Conservation (phyloP, 768 basidiomycete genomes). For the Guyanaporus albipodus region DNA sequence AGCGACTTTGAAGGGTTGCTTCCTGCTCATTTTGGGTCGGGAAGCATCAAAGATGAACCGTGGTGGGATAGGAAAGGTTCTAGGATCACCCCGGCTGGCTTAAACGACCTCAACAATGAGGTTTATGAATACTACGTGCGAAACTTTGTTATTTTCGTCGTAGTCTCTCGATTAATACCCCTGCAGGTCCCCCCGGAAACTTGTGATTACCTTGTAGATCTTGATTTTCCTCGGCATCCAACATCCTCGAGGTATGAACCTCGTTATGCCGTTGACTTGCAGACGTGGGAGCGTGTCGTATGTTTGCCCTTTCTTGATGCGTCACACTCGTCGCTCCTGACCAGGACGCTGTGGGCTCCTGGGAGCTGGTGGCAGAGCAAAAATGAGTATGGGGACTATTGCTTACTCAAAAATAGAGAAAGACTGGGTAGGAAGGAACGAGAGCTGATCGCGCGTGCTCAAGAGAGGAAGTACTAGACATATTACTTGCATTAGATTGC, state of each 20-base stretch:
- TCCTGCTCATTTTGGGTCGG: conserved; percentile 69
- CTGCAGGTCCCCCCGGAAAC: conserved; percentile 59
- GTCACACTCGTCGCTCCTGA: conserved; percentile 63
- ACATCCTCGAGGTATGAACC: conserved; percentile 59
- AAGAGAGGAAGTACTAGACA: conserved; percentile 9
- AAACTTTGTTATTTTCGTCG: conserved; percentile 6
- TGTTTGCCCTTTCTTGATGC: conserved; percentile 87
- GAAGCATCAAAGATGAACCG: conserved; percentile 24
- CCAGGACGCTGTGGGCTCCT: conserved; percentile 80
- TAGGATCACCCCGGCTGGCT: conserved; percentile 50
- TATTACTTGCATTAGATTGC: conserved; percentile 1
- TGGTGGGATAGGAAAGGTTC: conserved; percentile 52
- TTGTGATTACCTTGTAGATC: conserved; percentile 90
- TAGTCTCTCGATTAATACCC: conserved; percentile 4
- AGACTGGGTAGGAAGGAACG: conserved; percentile 26
- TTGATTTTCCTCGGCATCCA: conserved; percentile 77
- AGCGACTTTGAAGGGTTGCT: conserved; percentile 88
- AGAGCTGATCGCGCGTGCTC: conserved; percentile 8
- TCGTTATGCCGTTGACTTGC: conserved; percentile 64
- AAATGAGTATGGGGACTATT: conserved; percentile 89
- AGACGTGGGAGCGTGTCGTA: conserved; percentile 75
- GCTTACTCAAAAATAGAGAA: conserved; percentile 67
- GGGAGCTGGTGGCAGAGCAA: conserved; percentile 58
- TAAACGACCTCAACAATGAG: conserved; percentile 89
- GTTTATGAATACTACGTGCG: conserved; percentile 75